A percentile compares a stretch with the other conserved stretches of the same genome.
phyloP scores from a whole-genome alignment of 1,284 basidiomycete species.

The Fomes fomentarius region DNA sequence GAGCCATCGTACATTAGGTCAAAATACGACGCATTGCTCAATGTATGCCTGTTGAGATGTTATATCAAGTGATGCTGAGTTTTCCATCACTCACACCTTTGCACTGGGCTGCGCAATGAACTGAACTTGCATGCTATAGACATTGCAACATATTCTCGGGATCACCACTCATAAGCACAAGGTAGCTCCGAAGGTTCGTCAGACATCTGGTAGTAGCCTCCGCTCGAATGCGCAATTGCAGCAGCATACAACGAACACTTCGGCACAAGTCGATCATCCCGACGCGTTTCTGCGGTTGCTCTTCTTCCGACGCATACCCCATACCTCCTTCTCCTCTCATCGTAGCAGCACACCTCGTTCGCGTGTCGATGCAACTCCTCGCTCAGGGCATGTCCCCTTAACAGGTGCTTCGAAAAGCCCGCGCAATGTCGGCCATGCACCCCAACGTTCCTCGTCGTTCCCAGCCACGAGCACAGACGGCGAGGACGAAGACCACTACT shows the following conservation, averaged over 20 bases:
- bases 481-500: slow-evolving; percentile 26
- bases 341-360: slow-evolving; percentile 44
- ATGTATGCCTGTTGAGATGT: too few species aligned
- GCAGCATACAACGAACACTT: not conserved
- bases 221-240: not conserved
- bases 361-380: slow-evolving; percentile 19
- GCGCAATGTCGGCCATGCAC: slow-evolving; percentile 10
- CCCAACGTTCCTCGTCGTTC: slow-evolving; percentile 28
- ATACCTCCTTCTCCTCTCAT: slow-evolving; percentile 45
- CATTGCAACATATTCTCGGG: slow-evolving; percentile 60
- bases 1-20: too few species aligned
- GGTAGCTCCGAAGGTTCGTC: slow-evolving; percentile 38
- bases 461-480: slow-evolving; percentile 21
- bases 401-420: slow-evolving; percentile 10
- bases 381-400: slow-evolving; percentile 19
- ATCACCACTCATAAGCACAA: slow-evolving; percentile 59
- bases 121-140: slow-evolving; percentile 42
- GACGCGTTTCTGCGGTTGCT: slow-evolving; percentile 55
- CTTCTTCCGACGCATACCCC: slow-evolving; percentile 41
- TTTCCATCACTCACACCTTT: too few species aligned
- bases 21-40: not conserved
- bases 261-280: slow-evolving; percentile 20
- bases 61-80: too few species aligned
- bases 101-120: too few species aligned
- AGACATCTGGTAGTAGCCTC: not conserved